Percentiles rank a stretch among this genome's conserved stretches.
phyloP scores from a whole-genome alignment of 192 early-diverging fungal genomes.

The Linnemannia exigua region DNA sequence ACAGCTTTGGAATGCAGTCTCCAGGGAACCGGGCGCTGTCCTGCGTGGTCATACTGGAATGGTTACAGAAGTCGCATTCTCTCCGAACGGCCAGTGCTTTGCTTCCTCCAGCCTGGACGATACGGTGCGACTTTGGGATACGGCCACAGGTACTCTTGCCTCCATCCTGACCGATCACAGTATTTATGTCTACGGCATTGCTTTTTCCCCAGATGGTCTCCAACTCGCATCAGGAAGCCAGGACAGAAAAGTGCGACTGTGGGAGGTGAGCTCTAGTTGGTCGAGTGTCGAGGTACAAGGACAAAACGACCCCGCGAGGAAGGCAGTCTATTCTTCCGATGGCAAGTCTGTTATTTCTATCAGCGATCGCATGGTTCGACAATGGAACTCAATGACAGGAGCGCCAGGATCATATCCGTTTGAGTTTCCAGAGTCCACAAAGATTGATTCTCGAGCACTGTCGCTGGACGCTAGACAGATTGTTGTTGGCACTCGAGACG shows the following conservation, averaged over 20 bases:
- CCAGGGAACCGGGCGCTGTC: neutral
- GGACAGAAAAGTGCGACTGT: neutral
- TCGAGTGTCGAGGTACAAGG: neutral
- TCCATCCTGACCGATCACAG: neutral
- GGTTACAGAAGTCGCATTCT: neutral
- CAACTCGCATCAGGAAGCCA: neutral
- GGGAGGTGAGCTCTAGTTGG: neutral
- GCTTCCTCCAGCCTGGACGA: neutral
- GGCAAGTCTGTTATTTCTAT: neutral
- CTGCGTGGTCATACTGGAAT: neutral
- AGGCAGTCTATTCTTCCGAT: neutral
- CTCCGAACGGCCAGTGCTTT: neutral
- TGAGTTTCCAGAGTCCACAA: neutral
- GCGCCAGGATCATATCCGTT: neutral
- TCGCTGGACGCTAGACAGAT: neutral
- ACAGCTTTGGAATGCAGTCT: conserved; percentile 4
- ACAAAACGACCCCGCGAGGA: neutral
- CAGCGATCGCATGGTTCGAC: neutral
- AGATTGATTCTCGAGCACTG: neutral
- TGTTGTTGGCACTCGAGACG: neutral
- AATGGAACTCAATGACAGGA: neutral
- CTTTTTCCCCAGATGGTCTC: neutral
- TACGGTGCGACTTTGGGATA: conserved; percentile 3
- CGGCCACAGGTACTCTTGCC: neutral
- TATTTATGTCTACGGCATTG: neutral